Percentiles rank a stretch among this genome's conserved stretches.
Conservation (phyloP, 164 flowering plant species). For the Stephania japonica region DNA sequence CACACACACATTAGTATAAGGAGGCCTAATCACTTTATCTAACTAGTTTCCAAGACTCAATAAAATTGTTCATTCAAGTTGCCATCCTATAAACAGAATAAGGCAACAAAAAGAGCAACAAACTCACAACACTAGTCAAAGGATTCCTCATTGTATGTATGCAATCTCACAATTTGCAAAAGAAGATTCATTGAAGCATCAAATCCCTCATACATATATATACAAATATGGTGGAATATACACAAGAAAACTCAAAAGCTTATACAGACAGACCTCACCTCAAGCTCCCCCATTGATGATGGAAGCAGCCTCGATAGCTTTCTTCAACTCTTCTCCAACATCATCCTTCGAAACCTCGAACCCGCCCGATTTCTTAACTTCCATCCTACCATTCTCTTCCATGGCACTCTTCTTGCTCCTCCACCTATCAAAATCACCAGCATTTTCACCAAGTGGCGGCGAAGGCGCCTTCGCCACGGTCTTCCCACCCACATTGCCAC, state of each 20-base stretch:
- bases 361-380: constrained; percentile 23
- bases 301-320: constrained; percentile 70
- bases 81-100: not conserved
- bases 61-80: not conserved
- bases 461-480: not conserved
- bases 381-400: constrained; percentile 30
- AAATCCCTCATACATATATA: not conserved
- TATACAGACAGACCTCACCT: not conserved
- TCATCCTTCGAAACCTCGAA: constrained; percentile 23
- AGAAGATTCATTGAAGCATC: not conserved
- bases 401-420: constrained; percentile 34
- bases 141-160: not conserved
- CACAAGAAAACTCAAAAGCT: not conserved
- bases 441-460: constrained; percentile 2
- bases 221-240: not conserved
- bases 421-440: constrained; percentile 47
- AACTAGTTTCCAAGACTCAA: not conserved
- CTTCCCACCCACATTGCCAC: constrained; percentile 21
- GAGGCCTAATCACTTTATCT: not conserved
- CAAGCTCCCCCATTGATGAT: constrained; percentile 37
- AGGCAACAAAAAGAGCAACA: not conserved
- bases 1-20: not conserved
- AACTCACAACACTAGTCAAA: not conserved
- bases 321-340: constrained; percentile 66
- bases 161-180: not conserved